Conservation (phyloP, 2,329 filamentous ascomycete species). For the Aspergillus fructus region DNA sequence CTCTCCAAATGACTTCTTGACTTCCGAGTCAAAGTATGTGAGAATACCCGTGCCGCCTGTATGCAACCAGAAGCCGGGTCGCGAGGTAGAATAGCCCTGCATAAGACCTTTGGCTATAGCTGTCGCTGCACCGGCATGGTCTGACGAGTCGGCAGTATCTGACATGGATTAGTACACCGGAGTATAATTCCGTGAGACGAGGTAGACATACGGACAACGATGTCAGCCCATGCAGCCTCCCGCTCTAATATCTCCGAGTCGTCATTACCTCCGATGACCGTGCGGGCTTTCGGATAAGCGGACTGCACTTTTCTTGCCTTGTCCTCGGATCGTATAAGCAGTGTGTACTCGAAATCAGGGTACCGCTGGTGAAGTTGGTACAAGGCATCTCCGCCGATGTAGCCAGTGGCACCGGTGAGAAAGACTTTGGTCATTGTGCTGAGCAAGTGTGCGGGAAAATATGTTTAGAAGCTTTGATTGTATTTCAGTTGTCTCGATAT, state of each 20-base stretch:
- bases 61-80: conserved; percentile 41
- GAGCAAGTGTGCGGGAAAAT: no score
- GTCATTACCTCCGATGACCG: conserved; percentile 52
- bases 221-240: conserved; percentile 42
- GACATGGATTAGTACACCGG: background rate
- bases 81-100: conserved; percentile 9
- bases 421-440: conserved; percentile 1
- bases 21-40: conserved; percentile 32
- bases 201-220: conserved; percentile 46
- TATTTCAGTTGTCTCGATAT: no score
- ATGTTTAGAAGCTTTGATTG: no score
- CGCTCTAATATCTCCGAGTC: background rate
- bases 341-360: conserved; percentile 40
- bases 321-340: conserved; percentile 38
- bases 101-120: conserved; percentile 48
- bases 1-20: conserved; percentile 33
- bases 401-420: conserved; percentile 55
- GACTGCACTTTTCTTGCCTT: conserved; percentile 36
- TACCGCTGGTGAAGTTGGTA: conserved; percentile 43
- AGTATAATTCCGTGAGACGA: no score
- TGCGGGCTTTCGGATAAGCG: conserved; percentile 46
- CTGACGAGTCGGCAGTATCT: conserved; percentile 19
- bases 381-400: conserved; percentile 52
- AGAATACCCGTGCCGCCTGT: conserved; percentile 43
- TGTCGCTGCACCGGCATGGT: conserved; percentile 39